These are phyloP conservation scores for Penicillium sp. DNA, from an alignment of 2,329 filamentous ascomycete genomes.

Conservation along the genomic window DNA sequence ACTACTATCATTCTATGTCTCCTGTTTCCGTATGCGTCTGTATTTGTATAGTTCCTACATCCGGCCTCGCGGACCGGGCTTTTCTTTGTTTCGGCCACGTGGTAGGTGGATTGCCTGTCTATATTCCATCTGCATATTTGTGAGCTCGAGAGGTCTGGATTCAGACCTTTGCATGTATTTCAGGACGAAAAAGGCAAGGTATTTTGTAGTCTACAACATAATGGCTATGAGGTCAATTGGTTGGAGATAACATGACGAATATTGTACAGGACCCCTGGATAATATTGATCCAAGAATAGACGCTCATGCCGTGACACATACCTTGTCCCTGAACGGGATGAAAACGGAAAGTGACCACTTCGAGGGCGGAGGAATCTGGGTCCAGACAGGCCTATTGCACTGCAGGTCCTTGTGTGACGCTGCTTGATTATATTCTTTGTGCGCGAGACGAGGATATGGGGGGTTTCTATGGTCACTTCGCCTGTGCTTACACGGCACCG, in stretches of 20 bases:
- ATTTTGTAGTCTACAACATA: background rate
- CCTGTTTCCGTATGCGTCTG: background rate
- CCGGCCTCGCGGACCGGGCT: background rate
- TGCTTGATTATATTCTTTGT: background rate
- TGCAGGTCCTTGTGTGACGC: constrained; percentile 4
- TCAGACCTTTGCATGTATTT: too few species aligned
- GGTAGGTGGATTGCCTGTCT: too few species aligned
- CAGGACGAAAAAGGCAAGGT: background rate
- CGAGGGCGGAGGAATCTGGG: background rate
- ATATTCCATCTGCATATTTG: too few species aligned
- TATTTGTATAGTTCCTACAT: background rate
- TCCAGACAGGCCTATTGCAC: constrained; percentile 4
- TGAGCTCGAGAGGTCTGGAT: too few species aligned
- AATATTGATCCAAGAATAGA: background rate
- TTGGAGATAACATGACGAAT: background rate
- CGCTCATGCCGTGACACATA: constrained; percentile 1
- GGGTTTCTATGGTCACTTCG: background rate
- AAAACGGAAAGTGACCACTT: background rate
- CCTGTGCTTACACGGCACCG: too few species aligned
- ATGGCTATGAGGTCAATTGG: background rate
- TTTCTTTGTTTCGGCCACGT: background rate
- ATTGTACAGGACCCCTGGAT: background rate
- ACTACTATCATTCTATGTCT: constrained; percentile 13
- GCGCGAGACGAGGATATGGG: too few species aligned
- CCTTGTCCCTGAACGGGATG: background rate